Evolutionary conservation across 192 early-diverging fungal genomes (phyloP), one percentile per base, ranked within the genome.

Genomic region (Coemansia sp.): DNA sequence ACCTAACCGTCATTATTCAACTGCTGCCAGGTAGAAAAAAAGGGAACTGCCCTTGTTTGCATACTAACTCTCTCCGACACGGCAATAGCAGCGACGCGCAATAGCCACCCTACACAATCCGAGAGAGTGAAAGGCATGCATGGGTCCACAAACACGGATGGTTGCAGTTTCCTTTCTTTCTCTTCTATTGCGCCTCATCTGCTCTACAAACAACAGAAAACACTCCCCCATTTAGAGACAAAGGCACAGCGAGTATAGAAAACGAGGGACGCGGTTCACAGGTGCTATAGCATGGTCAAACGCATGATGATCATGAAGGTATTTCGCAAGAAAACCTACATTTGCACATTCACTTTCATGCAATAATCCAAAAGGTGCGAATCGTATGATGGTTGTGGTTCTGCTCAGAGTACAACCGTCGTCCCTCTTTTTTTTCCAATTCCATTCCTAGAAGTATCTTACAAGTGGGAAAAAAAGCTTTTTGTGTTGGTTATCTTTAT

Each of bases 261-360:
- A 42, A 41, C 7, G 40, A 61, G 39, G 42, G 5, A 41, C 10
- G 61, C 22, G 0, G 45, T 41, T 61, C 38, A 39, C 25, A 12
- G 13, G 45, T 19, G 61, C 11, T 59, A 7, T 64, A 51, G 38
- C 37, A 32, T 55, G 40, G 39, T 55, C 64, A 38, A 17, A 55
- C 64, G 64, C 64, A 55, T 41, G 64, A 65, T 39, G 39, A 55
- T 16, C 32, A 55, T 17, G 40, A 64, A 46, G 11, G 5, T 19
- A 22, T 39, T 53, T 19, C 12, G 16, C 40, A 40, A 59, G 32
- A 42, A 40, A 64, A 50, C 37, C 37, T 53, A 20, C 50, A 53
- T 53, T 53, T 45, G 19, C 19, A 19, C 19, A 53, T 53, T 53
- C 12, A 7, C 50, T 53, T 53, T 3, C 1, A 45, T 45, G 44